Base-by-base conservation (phyloP, 768 basidiomycete genomes). In the Lactarius hatsudake region DNA sequence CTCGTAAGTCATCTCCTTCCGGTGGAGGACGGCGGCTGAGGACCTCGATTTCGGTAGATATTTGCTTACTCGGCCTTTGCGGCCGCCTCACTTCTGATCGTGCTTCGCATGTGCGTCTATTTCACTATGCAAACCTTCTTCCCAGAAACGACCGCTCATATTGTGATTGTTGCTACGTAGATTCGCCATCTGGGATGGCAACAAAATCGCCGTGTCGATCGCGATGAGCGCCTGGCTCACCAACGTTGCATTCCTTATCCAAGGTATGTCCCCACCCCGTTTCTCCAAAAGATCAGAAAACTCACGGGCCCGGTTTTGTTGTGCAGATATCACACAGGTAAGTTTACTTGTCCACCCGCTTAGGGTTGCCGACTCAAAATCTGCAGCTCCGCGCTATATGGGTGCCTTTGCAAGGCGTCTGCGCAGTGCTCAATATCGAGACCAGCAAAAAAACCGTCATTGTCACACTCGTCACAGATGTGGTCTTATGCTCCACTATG, bases 101-200 rank as follows among this genome's bases (percentile, higher is more conserved):
- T 60, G 13, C 32, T 67, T 28, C 66, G 66, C 58, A 55, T 48
- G 66, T 67, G 43, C 23, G 66, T 60, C 59, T n/a, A 18, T 40
- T 20, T 17, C 36, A 5, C 48, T 1, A 5, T 3, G 17, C 28
- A 17, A 9, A 9, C 18, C 30, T 32, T 32, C 30, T 1, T 8
- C 30, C 13, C 3, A 0, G 9, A 15, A 51, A 12, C 10, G 3
- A 38, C 7, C 20, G 2, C 38, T 20, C 20, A 18, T 34, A 32
- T 40, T 30, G 32, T 62, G 30, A 59, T 53, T 2, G 23, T 20
- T 2, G 8, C 34, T 40, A 9, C 26, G 13, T 32, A 68, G 67
- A n/a, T 26, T 62, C 3, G 64, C 59, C 1, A 51, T 68, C 12
- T 68, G 67, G 67, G 28, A 59, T 28, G 15, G 5, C 2, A 23